These are phyloP conservation scores for Talaromyces funiculosus DNA, from an alignment of 2,329 filamentous ascomycete species.

Conservation along the genomic window DNA sequence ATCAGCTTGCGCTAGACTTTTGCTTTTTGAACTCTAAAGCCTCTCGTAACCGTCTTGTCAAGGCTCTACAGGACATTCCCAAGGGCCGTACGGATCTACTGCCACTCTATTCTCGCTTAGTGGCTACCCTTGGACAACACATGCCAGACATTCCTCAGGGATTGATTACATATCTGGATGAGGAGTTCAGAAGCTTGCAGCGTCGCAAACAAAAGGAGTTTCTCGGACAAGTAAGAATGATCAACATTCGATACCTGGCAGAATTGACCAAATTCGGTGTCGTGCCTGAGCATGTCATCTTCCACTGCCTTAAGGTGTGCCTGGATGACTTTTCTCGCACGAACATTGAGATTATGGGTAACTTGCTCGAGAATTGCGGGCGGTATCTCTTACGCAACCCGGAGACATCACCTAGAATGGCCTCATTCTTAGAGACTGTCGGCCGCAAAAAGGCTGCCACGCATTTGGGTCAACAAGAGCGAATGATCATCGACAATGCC, in stretches of 20 bases:
- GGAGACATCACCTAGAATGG: constrained; percentile 89
- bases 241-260: constrained; percentile 95
- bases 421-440: constrained; percentile 86
- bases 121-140: constrained; percentile 88
- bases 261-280: constrained; percentile 97
- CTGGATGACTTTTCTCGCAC: constrained; percentile 96
- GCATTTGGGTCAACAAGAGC: constrained; percentile 89
- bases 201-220: constrained; percentile 98
- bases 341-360: constrained; percentile 98
- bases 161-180: constrained; percentile 84
- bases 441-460: constrained; percentile 94
- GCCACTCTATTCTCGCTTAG: constrained; percentile 83
- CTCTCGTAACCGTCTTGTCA: constrained; percentile 87
- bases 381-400: constrained; percentile 88
- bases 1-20: constrained; percentile 91
- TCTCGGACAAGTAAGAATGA: constrained; percentile 82
- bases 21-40: constrained; percentile 98
- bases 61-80: constrained; percentile 87
- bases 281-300: constrained; percentile 96
- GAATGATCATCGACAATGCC: constrained; percentile 97
- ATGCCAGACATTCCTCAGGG: constrained; percentile 92
- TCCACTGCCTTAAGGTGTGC: constrained; percentile 96
- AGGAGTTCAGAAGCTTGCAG: constrained; percentile 94
- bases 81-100: constrained; percentile 89
- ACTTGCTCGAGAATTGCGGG: constrained; percentile 91